These are phyloP conservation scores for Meyerozyma smithsonii DNA, from an alignment of 1,139 yeast genomes.

Conservation along the genomic window DNA sequence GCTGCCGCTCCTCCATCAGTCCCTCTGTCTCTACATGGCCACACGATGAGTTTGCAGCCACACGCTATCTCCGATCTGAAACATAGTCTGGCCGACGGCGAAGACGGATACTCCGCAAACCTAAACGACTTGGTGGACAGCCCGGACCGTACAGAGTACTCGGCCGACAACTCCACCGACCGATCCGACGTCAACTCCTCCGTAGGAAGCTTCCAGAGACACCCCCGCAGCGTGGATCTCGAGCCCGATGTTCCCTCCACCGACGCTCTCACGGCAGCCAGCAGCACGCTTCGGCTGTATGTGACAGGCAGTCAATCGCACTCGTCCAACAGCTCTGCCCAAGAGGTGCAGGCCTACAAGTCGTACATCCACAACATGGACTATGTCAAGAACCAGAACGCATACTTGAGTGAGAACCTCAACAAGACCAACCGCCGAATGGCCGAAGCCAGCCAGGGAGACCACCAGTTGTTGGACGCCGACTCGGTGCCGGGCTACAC, in stretches of 20 bases:
- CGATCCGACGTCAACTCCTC: background rate
- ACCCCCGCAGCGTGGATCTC: background rate
- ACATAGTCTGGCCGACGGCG: background rate
- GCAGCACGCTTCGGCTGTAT: background rate
- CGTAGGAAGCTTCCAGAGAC: background rate
- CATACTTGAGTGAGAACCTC: conserved; percentile 17
- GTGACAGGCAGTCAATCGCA: background rate
- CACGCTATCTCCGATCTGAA: background rate
- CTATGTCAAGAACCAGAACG: conserved; percentile 20
- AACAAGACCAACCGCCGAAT: conserved; percentile 8
- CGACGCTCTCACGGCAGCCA: background rate
- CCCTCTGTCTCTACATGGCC: too few species aligned
- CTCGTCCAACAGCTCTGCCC: conserved; percentile 1
- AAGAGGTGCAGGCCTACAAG: conserved; percentile 9
- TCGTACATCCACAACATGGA: conserved; percentile 26
- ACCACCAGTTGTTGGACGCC: conserved; percentile 14
- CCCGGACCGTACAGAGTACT: background rate
- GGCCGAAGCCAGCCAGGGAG: conserved; percentile 9
- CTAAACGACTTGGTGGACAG: background rate
- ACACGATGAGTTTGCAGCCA: background rate
- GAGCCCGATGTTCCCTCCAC: background rate
- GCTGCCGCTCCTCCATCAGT: background rate
- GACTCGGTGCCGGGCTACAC: conserved; percentile 22
- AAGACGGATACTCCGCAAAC: background rate
- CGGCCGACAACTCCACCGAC: background rate